phyloP scores from a whole-genome alignment of 345 rosid genomes.

The Eutrema heterophyllum region DNA sequence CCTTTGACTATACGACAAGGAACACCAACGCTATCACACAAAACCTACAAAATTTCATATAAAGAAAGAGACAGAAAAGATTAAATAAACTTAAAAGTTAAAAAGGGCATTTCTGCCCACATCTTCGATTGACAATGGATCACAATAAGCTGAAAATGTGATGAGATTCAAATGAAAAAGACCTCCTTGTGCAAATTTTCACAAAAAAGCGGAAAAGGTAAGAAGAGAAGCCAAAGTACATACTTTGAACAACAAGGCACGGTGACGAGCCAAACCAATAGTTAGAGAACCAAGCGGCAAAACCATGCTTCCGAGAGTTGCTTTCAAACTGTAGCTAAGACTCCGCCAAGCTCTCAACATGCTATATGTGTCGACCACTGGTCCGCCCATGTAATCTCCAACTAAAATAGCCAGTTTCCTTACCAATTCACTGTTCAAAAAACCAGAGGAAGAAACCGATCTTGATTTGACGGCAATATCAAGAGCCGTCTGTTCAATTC shows the following conservation, averaged over 20 bases:
- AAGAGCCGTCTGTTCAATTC: conserved; percentile 66
- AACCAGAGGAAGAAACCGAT: conserved; percentile 38
- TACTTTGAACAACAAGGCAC: conserved; percentile 94
- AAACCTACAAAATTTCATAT: conserved; percentile 43
- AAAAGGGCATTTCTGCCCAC: not conserved
- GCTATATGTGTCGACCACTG: conserved; percentile 66
- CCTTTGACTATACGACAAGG: conserved; percentile 94
- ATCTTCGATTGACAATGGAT: not conserved
- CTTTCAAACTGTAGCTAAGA: conserved; percentile 73
- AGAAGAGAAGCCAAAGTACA: not conserved
- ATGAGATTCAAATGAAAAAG: not conserved
- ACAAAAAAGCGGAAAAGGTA: not conserved
- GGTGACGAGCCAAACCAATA: conserved; percentile 94
- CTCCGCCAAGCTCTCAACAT: conserved; percentile 70
- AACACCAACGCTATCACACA: conserved; percentile 78
- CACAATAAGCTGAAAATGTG: not conserved
- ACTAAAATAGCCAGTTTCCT: conserved; percentile 67
- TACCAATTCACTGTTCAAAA: conserved; percentile 44
- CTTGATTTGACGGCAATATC: conserved; percentile 53
- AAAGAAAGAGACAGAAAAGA: not conserved
- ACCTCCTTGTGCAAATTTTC: not conserved
- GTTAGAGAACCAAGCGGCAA: conserved; percentile 91
- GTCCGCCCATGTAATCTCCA: conserved; percentile 89
- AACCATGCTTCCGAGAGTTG: conserved; percentile 87
- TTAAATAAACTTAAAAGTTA: not conserved